Conservation (phyloP, 192 early-diverging fungal genomes). For the Coemansia sp. region DNA sequence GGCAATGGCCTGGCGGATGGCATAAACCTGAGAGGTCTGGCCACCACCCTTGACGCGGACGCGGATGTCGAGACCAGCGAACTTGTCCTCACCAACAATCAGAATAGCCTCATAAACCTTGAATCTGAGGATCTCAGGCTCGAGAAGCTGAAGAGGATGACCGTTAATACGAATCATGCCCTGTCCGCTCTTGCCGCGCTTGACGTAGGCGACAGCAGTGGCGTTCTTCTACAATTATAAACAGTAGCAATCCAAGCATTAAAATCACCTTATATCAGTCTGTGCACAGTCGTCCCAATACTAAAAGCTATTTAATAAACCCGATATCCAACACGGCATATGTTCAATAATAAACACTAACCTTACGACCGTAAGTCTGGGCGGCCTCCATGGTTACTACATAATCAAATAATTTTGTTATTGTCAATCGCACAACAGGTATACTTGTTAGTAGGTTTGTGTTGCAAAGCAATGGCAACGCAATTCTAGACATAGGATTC, state of each 20-base stretch:
- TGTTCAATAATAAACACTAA: slow-evolving; percentile 6
- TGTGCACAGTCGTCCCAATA: background rate
- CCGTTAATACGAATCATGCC: slow-evolving; percentile 99
- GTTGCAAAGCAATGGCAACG: background rate
- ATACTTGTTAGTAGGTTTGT: background rate
- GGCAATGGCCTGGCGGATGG: slow-evolving; percentile 98
- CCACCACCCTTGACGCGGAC: slow-evolving; percentile 97
- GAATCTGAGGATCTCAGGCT: slow-evolving; percentile 95
- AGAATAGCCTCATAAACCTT: slow-evolving; percentile 99
- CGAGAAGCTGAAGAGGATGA: slow-evolving; percentile 89
- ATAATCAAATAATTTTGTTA: background rate
- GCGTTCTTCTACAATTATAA: slow-evolving; percentile 83
- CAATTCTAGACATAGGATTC: background rate
- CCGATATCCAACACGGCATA: background rate
- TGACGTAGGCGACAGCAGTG: slow-evolving; percentile 98
- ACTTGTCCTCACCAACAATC: slow-evolving; percentile 93
- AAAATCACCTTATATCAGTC: background rate
- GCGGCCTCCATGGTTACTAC: slow-evolving; percentile 57
- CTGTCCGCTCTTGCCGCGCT: slow-evolving; percentile 70
- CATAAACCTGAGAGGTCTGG: slow-evolving; percentile 95
- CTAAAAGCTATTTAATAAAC: too few species aligned
- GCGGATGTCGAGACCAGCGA: slow-evolving; percentile 94
- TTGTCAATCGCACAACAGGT: background rate
- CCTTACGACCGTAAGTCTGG: slow-evolving; percentile 57
- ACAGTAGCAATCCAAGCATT: background rate